Evolutionary conservation across 805 yeast genomes (phyloP).

Genomic region (Candida alai): DNA sequence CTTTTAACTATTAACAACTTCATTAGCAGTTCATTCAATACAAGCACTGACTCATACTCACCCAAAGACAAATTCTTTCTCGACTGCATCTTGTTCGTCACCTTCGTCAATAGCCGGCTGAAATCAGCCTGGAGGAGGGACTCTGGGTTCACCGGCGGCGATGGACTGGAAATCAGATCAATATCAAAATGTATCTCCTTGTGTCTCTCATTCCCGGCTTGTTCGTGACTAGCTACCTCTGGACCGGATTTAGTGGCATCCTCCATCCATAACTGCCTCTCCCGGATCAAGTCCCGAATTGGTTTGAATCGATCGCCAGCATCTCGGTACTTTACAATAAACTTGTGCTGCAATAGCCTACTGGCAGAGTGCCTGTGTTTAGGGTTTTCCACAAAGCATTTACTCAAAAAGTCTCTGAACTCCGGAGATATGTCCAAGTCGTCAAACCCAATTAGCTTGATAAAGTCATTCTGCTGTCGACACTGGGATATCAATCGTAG

Average conservation of each 20-base stretch:
- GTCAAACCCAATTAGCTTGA: slow-evolving; percentile 22
- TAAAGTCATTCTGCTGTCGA: slow-evolving; percentile 26
- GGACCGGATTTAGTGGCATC: slow-evolving; percentile 36
- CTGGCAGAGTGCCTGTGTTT: slow-evolving; percentile 28
- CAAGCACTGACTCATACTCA: slow-evolving; percentile 34
- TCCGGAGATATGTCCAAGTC: slow-evolving; percentile 15
- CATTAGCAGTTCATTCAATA: slow-evolving; percentile 33
- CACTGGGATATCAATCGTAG: slow-evolving; percentile 36
- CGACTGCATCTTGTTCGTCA: slow-evolving; percentile 35
- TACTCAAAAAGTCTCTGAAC: slow-evolving; percentile 29
- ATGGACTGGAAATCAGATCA: slow-evolving; percentile 23
- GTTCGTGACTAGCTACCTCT: neutral
- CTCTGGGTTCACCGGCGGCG: slow-evolving; percentile 16
- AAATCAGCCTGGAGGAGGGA: slow-evolving; percentile 25
- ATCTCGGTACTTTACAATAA: slow-evolving; percentile 20
- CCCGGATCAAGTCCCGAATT: slow-evolving; percentile 29
- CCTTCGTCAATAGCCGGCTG: slow-evolving; percentile 36
- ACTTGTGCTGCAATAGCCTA: slow-evolving; percentile 30
- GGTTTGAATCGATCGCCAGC: slow-evolving; percentile 12
- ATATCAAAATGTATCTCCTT: slow-evolving; percentile 26
- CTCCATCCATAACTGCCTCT: slow-evolving; percentile 37
- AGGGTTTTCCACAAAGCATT: slow-evolving; percentile 35
- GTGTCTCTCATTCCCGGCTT: slow-evolving; percentile 20
- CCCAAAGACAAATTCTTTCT: slow-evolving; percentile 27
- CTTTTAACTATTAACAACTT: slow-evolving; percentile 18